phyloP scores from a whole-genome alignment of 331 rosid species.

The Ulmus americana region DNA sequence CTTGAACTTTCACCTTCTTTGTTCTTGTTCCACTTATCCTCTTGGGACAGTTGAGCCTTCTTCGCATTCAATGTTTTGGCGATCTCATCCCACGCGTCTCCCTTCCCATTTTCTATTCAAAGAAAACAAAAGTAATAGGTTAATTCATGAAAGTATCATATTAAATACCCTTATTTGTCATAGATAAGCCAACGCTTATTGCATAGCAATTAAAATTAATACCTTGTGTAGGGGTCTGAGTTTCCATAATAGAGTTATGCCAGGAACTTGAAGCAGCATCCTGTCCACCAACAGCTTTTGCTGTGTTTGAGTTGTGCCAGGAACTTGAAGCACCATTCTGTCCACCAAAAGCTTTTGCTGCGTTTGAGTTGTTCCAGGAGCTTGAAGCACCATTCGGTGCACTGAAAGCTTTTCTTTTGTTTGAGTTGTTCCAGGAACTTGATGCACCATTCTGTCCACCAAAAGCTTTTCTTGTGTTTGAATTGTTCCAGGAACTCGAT shows the following conservation, averaged over 20 bases:
- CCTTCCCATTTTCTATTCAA: constrained; percentile 54
- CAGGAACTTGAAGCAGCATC: constrained; percentile 22
- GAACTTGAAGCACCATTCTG: no score
- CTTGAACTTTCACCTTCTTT: constrained; percentile 33
- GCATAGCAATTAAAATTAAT: not conserved
- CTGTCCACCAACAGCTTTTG: constrained; percentile 4
- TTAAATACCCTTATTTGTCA: not conserved
- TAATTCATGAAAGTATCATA: not conserved
- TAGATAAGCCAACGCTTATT: not conserved
- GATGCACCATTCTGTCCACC: no score
- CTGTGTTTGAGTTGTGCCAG: no score
- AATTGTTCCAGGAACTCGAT: no score
- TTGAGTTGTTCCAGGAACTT: no score
- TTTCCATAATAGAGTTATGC: constrained; percentile 20
- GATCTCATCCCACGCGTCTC: constrained; percentile 71
- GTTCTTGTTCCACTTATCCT: constrained; percentile 40
- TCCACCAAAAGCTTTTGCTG: no score
- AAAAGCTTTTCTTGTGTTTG: no score
- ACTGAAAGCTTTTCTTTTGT: no score
- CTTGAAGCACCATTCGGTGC: no score
- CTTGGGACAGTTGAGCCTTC: constrained; percentile 55
- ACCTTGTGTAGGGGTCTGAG: constrained; percentile 39
- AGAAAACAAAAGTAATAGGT: constrained; percentile 16
- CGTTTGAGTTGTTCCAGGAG: no score
- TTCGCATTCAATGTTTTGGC: constrained; percentile 58